Evolutionary conservation across 2,329 filamentous ascomycete species (phyloP).

Genomic region (Colletotrichum chrysophilum): DNA sequence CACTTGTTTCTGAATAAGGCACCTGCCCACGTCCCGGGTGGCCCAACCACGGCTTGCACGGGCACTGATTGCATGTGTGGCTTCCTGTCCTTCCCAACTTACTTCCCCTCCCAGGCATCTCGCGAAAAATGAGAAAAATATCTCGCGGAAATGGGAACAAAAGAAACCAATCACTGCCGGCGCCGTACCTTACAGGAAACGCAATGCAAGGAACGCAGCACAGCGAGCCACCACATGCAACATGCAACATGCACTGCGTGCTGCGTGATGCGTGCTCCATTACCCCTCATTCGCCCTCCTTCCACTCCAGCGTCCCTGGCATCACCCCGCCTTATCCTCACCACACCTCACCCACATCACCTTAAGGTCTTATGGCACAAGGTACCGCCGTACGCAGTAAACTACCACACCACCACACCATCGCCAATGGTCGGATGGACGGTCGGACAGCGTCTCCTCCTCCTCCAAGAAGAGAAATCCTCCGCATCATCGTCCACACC

Average conservation of each 20-base stretch:
- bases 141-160: not conserved
- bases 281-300: slow-evolving; percentile 1
- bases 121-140: not conserved
- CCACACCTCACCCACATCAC: slow-evolving; percentile 1
- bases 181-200: slow-evolving; percentile 13
- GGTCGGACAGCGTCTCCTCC: not conserved
- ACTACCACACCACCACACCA: not conserved
- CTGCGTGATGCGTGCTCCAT: not conserved
- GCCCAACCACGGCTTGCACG: not conserved
- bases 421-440: not conserved
- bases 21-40: not conserved
- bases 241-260: not conserved
- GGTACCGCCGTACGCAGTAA: not conserved
- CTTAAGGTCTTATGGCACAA: not conserved
- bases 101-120: not conserved
- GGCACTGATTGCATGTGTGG: not conserved
- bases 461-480: not conserved
- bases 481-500: not conserved
- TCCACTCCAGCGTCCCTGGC: not conserved
- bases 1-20: slow-evolving; percentile 11
- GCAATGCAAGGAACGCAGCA: slow-evolving; percentile 11
- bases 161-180: not conserved
- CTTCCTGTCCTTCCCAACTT: not conserved
- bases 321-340: slow-evolving; percentile 10
- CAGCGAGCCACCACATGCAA: not conserved